These are phyloP conservation scores for Coemansia sp. DNA, from an alignment of 192 early-diverging fungal genomes.

Conservation along the genomic window DNA sequence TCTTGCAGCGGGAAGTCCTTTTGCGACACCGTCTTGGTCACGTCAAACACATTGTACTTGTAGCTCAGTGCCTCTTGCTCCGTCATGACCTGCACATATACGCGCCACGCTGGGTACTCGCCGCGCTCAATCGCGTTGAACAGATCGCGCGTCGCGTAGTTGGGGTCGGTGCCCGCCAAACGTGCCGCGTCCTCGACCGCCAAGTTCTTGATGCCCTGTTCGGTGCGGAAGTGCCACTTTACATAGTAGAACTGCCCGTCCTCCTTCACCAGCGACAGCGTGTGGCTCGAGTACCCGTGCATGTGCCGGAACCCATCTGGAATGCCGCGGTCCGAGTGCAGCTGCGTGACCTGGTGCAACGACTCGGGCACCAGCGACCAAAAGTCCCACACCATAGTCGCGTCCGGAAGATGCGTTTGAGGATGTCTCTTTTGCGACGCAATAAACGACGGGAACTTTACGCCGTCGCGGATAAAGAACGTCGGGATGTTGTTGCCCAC, in stretches of 20 bases:
- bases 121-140: conserved; percentile 69
- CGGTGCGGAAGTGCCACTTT: conserved; percentile 77
- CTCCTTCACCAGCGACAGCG: conserved; percentile 69
- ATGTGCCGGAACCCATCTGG: conserved; percentile 80
- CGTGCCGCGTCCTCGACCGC: conserved; percentile 60
- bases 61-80: conserved; percentile 69
- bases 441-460: conserved; percentile 83
- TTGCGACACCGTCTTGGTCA: conserved; percentile 82
- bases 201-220: conserved; percentile 76
- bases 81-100: conserved; percentile 74
- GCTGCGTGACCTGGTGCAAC: conserved; percentile 75
- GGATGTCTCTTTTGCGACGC: conserved; percentile 84
- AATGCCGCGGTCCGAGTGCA: conserved; percentile 82
- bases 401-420: conserved; percentile 67
- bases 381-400: conserved; percentile 79
- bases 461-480: conserved; percentile 79
- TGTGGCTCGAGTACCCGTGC: conserved; percentile 80
- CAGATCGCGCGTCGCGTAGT: conserved; percentile 74
- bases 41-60: conserved; percentile 76
- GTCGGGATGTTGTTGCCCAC: conserved; percentile 85
- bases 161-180: conserved; percentile 65
- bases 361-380: conserved; percentile 74
- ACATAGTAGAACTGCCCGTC: conserved; percentile 69
- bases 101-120: conserved; percentile 70
- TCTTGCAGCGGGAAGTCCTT: conserved; percentile 74